A percentile compares a stretch with the other conserved stretches of the same genome.
Evolutionary conservation across 176 grass and related monocot genomes (phyloP).

Genomic region (Oryza glumipatula): DNA sequence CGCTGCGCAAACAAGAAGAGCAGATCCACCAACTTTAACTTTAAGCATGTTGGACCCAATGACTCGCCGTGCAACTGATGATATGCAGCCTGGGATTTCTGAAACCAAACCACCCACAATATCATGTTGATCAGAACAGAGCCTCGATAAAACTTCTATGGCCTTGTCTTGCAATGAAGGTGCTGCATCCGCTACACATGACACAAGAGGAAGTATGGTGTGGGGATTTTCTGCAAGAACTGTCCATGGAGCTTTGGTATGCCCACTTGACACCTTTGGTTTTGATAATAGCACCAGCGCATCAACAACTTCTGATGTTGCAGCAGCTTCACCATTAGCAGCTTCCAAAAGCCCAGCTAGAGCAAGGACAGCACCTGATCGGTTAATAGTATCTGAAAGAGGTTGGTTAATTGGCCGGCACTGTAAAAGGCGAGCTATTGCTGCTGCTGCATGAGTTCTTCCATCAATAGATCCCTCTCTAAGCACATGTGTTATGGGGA

Average conservation of each 20-base stretch:
- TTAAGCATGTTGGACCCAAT: conserved; percentile 72
- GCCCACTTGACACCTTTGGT: conserved; percentile 79
- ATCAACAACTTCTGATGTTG: conserved; percentile 95
- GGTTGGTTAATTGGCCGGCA: conserved; percentile 60
- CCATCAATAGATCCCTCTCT: conserved; percentile 90
- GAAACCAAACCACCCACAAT: conserved; percentile 85
- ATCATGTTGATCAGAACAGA: conserved; percentile 78
- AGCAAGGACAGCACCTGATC: conserved; percentile 81
- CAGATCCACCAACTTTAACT: conserved; percentile 88
- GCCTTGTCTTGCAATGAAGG: conserved; percentile 94
- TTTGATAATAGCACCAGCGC: conserved; percentile 83
- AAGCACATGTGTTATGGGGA: conserved; percentile 77
- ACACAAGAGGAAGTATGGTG: conserved; percentile 84
- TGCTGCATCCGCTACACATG: conserved; percentile 85
- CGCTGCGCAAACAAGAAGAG: conserved; percentile 90
- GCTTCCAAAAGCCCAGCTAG: conserved; percentile 81
- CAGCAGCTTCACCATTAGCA: conserved; percentile 71
- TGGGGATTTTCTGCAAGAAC: conserved; percentile 90
- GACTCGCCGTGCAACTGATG: conserved; percentile 71
- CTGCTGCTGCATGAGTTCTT: conserved; percentile 88
- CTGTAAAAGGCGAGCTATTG: conserved; percentile 88
- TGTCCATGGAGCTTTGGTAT: conserved; percentile 82
- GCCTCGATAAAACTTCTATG: conserved; percentile 86
- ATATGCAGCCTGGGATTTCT: conserved; percentile 73
- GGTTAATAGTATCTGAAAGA: conserved; percentile 83